Evolutionary conservation across 2,329 filamentous ascomycete species (phyloP).

Genomic region (Alternaria sp.): DNA sequence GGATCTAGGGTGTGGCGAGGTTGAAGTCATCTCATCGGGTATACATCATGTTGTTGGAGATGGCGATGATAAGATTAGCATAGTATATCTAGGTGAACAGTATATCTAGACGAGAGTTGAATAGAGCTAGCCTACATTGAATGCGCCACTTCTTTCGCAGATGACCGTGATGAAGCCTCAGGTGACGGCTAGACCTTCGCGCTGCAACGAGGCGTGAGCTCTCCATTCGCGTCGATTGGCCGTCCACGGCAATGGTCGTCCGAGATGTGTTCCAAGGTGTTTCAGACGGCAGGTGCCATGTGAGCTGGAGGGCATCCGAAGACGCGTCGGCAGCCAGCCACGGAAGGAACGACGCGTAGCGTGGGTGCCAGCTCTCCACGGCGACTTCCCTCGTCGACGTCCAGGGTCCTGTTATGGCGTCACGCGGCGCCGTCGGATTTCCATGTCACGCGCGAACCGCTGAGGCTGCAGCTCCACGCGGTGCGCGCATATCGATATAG

Average conservation of each 20-base stretch:
- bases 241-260: neutral
- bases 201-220: conserved; percentile 1
- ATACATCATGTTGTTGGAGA: neutral
- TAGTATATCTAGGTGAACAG: conserved; percentile 7
- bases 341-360: conserved; percentile 11
- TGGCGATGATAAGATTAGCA: conserved; percentile 9
- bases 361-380: conserved; percentile 5
- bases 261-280: conserved; percentile 13
- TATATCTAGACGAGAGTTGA: conserved; percentile 5
- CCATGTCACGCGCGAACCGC: conserved; percentile 22
- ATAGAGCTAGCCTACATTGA: neutral
- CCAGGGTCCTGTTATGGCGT: conserved; percentile 16
- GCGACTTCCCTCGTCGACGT: conserved; percentile 1
- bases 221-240: conserved; percentile 10
- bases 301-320: conserved; percentile 1
- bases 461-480: conserved; percentile 10
- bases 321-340: conserved; percentile 4
- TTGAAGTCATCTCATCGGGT: neutral
- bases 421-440: conserved; percentile 17
- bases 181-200: conserved; percentile 6
- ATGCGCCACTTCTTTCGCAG: conserved; percentile 14
- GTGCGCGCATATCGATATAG: conserved; percentile 2
- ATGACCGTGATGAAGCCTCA: conserved; percentile 15
- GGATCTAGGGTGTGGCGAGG: conserved; percentile 17
- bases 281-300: conserved; percentile 14